Percentiles rank a stretch among this genome's conserved stretches.
phyloP scores from a whole-genome alignment of 495 filamentous ascomycete genomes.

The Cercophora sp. region DNA sequence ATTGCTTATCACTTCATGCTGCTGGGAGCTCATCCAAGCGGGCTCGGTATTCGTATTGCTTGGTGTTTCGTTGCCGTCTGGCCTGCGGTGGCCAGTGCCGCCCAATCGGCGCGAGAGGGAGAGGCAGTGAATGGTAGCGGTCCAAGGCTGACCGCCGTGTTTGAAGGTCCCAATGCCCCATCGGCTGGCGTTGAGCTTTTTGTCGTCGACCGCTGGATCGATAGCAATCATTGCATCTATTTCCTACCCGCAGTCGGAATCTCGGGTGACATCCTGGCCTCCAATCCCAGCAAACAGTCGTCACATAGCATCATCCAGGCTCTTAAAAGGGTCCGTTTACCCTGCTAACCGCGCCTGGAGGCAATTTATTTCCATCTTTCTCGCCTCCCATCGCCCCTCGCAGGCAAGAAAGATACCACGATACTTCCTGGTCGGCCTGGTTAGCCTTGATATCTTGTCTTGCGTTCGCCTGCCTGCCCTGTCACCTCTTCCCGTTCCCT shows the following conservation, averaged over 20 bases:
- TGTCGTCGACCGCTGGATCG: no score
- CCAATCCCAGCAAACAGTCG: slow-evolving; percentile 6
- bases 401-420: no score
- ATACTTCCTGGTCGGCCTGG: slow-evolving; percentile 12
- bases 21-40: slow-evolving; percentile 15
- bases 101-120: no score
- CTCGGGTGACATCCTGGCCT: neutral
- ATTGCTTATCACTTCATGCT: slow-evolving; percentile 8
- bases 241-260: neutral
- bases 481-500: slow-evolving; percentile 25
- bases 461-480: slow-evolving; percentile 22
- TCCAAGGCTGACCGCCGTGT: no score
- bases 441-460: slow-evolving; percentile 23
- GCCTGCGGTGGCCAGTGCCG: no score
- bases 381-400: slow-evolving; percentile 14
- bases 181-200: no score
- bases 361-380: slow-evolving; percentile 5
- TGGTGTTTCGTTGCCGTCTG: slow-evolving; percentile 20
- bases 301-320: slow-evolving; percentile 17
- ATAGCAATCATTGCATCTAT: no score
- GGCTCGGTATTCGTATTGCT: slow-evolving; percentile 13
- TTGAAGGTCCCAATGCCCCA: no score
- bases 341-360: slow-evolving; percentile 16
- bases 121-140: no score
- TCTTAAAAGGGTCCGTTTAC: slow-evolving; percentile 22